phyloP scores from a whole-genome alignment of 495 filamentous ascomycete species.

The Talaromyces nanjingensis region DNA sequence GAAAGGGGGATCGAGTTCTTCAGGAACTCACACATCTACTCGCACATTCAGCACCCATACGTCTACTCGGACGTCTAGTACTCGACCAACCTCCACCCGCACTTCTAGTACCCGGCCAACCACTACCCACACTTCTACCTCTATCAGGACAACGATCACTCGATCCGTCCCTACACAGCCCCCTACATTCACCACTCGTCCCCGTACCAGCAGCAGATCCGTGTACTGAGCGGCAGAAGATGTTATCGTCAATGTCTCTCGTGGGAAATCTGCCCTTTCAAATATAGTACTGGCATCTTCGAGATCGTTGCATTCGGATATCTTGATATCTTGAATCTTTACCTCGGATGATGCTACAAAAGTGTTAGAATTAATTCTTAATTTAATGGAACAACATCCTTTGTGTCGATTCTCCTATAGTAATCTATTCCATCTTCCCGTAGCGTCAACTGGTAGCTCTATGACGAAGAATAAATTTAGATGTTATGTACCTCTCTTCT shows the following conservation, averaged over 20 bases:
- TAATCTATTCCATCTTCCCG: not conserved
- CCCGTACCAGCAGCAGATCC: not conserved
- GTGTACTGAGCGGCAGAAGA: not conserved
- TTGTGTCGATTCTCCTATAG: not conserved
- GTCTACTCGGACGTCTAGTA: not conserved
- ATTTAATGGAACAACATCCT: not conserved
- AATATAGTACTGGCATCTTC: not conserved
- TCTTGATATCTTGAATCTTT: not conserved
- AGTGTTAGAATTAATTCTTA: not conserved
- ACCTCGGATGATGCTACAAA: not conserved
- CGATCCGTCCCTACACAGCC: too few relatives aligned
- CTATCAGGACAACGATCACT: not conserved
- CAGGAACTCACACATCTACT: not conserved
- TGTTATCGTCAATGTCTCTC: not conserved
- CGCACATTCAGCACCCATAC: not conserved
- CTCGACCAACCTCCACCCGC: not conserved
- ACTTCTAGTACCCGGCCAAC: not conserved
- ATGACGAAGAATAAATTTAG: too few relatives aligned
- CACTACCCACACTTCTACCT: not conserved
- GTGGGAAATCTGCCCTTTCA: not conserved
- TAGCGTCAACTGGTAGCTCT: too few relatives aligned
- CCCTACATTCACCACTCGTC: not conserved
- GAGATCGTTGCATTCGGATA: not conserved
- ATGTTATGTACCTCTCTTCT: too few relatives aligned
- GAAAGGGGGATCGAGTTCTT: not conserved